A percentile compares a stretch with the other conserved stretches of the same genome.
These are phyloP conservation scores for Pleurotus eryngii DNA, from an alignment of 768 basidiomycete genomes.

Conservation along the genomic window DNA sequence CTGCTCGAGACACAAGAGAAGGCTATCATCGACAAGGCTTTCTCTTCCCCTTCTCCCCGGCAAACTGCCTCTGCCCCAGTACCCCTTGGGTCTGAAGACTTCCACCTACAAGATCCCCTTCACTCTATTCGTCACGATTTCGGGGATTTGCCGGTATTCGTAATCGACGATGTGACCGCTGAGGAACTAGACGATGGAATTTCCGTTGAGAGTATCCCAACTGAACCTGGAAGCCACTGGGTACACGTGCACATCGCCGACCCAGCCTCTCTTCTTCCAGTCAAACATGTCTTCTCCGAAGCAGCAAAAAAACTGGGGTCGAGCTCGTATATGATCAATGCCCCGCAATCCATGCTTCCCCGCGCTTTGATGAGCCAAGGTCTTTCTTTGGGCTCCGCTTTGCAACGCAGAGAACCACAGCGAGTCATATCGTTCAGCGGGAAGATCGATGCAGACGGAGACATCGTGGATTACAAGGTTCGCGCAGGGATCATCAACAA, in stretches of 20 bases:
- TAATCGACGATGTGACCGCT: slow-evolving; percentile 79
- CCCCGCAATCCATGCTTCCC: slow-evolving; percentile 74
- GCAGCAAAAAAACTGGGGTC: slow-evolving; percentile 49
- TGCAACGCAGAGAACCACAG: slow-evolving; percentile 35
- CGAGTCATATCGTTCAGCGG: slow-evolving; percentile 79
- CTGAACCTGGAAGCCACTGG: slow-evolving; percentile 65
- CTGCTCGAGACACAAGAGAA: slow-evolving; percentile 22
- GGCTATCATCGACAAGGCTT: slow-evolving; percentile 24
- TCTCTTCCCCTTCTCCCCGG: slow-evolving; percentile 17
- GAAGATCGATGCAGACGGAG: slow-evolving; percentile 57
- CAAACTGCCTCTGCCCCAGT: slow-evolving; percentile 4
- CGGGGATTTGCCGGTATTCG: slow-evolving; percentile 74
- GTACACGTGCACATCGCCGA: slow-evolving; percentile 92
- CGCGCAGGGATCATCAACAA: slow-evolving; percentile 74
- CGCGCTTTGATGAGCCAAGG: slow-evolving; percentile 43
- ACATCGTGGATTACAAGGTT: slow-evolving; percentile 68
- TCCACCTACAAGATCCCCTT: slow-evolving; percentile 60
- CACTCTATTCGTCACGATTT: slow-evolving; percentile 83
- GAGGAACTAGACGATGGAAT: slow-evolving; percentile 93
- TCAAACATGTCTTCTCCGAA: slow-evolving; percentile 57
- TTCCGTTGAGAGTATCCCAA: slow-evolving; percentile 68
- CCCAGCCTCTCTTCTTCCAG: slow-evolving; percentile 76
- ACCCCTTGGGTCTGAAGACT: slow-evolving; percentile 58
- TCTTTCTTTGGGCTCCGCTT: slow-evolving; percentile 35
- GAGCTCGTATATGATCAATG: slow-evolving; percentile 65